Base-by-base conservation (phyloP, 2,329 filamentous ascomycete genomes). In the Aspergillus unguis region DNA sequence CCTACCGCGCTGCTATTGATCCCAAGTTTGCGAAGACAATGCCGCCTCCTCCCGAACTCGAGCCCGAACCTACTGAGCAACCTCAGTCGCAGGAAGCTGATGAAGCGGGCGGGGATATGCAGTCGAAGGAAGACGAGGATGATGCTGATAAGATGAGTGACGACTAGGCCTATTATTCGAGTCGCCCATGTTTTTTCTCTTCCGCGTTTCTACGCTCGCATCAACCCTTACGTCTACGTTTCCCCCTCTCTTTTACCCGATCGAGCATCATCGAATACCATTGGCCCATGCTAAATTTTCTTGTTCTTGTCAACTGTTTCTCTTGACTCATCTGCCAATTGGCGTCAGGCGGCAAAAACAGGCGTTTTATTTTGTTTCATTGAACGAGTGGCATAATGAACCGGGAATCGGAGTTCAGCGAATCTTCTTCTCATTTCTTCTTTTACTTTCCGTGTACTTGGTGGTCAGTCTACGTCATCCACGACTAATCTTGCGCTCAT, bases 1-100 rank as follows among this genome's bases (percentile, higher is more conserved):
- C 68, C 31, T 71, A 76, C 50, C 68, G 74, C 44, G 74, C 72
- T 36, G 71, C 73, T 52, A 74, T 77, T 49, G 78, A 81, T 53
- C 69, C 70, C 1, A 68, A 68, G 43, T 77, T 75, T 50, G 68
- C 65, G 5, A 66, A 68, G 41, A 64, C 60, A 4, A 62, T 74
- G 53, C 69, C 69, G 9, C 62, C 68, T 26, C 66, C 70, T 3
- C 70, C 60, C 2, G 61, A 45, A 23, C 62, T 68, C 25, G 65
- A 70, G 3, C 70, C 60, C 2, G 61, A 45, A 23, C 49, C 44
- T 23, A 52, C 59, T 36, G 50, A 54, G 8, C 55, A 62, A 23
- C 41, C 46, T 4, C 33, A 53, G 27, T n/a, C 46, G 3, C 35
- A 44, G 27, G 23, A 17, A 29, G n/a, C 45, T 4, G 44, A 37